Percentiles rank a stretch among this genome's conserved stretches.
phyloP scores from a whole-genome alignment of 148 eudicot species.

The Rhododendron ovatum region DNA sequence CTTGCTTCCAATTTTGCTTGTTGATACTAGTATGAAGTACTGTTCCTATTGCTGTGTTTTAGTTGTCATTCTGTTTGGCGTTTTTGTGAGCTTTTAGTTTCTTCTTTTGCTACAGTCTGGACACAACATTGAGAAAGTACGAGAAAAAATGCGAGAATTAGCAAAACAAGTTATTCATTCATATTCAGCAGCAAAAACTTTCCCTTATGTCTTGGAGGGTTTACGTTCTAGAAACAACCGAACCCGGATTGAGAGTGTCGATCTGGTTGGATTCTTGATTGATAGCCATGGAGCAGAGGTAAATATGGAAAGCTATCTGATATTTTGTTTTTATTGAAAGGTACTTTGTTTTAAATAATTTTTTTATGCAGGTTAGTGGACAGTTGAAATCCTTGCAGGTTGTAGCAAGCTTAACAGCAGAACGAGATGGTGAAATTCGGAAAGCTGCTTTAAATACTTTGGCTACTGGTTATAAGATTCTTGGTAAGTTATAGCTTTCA shows the following conservation, averaged over 20 bases:
- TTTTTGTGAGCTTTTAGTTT: conserved; percentile 3
- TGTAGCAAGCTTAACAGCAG: conserved; percentile 91
- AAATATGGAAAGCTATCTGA: neutral
- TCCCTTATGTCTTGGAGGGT: conserved; percentile 85
- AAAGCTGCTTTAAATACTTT: conserved; percentile 86
- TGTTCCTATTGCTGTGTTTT: neutral
- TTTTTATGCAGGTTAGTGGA: conserved; percentile 55
- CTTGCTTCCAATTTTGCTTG: neutral
- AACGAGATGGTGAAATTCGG: conserved; percentile 91
- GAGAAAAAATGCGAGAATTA: conserved; percentile 86
- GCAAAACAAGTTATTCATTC: conserved; percentile 60
- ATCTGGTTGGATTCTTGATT: conserved; percentile 78
- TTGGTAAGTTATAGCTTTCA: conserved; percentile 48
- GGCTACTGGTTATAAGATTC: conserved; percentile 88
- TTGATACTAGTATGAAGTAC: neutral
- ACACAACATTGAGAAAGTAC: conserved; percentile 87
- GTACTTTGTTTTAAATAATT: neutral
- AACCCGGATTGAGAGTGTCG: conserved; percentile 82
- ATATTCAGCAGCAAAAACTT: conserved; percentile 77
- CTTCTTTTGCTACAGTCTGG: conserved; percentile 58
- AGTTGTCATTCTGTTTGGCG: neutral
- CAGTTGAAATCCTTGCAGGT: conserved; percentile 90
- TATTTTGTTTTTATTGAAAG: neutral
- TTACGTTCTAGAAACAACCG: conserved; percentile 86
- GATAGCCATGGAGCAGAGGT: conserved; percentile 86